These are phyloP conservation scores for Penicillium goetzii DNA, from an alignment of 495 filamentous ascomycete species.

Conservation along the genomic window DNA sequence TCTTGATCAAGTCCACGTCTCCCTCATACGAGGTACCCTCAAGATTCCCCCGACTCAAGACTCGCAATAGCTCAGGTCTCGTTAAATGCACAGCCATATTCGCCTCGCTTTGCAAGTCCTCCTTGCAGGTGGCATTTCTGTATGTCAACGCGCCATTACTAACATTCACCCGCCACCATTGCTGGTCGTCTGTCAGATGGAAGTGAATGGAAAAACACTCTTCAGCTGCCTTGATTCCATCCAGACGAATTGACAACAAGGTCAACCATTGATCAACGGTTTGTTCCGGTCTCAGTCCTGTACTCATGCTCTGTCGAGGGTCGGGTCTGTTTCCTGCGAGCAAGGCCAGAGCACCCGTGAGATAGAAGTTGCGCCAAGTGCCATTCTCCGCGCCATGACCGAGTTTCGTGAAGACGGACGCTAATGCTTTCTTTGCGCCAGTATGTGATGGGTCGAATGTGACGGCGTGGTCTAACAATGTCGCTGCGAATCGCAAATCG, in stretches of 20 bases:
- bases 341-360: slow-evolving; percentile 23
- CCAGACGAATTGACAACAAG: slow-evolving; percentile 16
- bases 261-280: slow-evolving; percentile 22
- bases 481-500: slow-evolving; percentile 34
- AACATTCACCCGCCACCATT: slow-evolving; percentile 21
- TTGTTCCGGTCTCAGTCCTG: slow-evolving; percentile 12
- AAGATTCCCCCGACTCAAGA: background rate
- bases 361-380: slow-evolving; percentile 36
- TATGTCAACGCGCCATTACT: slow-evolving; percentile 26
- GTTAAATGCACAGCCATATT: slow-evolving; percentile 3
- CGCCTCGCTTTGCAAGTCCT: background rate
- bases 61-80: slow-evolving; percentile 3
- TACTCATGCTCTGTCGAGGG: slow-evolving; percentile 3
- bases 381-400: slow-evolving; percentile 36
- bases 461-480: slow-evolving; percentile 32
- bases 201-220: slow-evolving; percentile 14
- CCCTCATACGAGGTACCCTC: background rate
- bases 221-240: slow-evolving; percentile 16
- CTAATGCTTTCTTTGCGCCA: slow-evolving; percentile 18
- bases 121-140: background rate
- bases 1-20: background rate
- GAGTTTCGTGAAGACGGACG: slow-evolving; percentile 29
- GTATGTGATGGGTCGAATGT: slow-evolving; percentile 19
- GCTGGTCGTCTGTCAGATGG: slow-evolving; percentile 19
- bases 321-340: slow-evolving; percentile 3